phyloP scores from a whole-genome alignment of 2,329 filamentous ascomycete genomes.

The Berkeleyomyces basicola region DNA sequence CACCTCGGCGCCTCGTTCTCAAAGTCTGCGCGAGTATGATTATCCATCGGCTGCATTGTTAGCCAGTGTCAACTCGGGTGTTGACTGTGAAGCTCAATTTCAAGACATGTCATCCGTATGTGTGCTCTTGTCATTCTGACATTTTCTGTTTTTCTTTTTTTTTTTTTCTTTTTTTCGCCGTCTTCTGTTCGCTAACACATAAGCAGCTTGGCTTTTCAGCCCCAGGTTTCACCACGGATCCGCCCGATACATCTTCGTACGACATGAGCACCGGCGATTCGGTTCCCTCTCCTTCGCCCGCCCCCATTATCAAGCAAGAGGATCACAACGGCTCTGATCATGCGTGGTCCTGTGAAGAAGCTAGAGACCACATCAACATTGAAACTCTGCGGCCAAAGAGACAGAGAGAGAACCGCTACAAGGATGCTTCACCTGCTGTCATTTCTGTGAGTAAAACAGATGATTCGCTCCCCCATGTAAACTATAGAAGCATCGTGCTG shows the following conservation, averaged over 20 bases:
- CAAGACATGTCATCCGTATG: background rate
- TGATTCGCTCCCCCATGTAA: background rate
- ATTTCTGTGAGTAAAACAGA: conserved; percentile 25
- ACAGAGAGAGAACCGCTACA: conserved; percentile 35
- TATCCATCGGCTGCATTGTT: background rate
- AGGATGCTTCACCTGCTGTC: conserved; percentile 34
- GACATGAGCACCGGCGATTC: background rate
- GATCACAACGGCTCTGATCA: background rate
- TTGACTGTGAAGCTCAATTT: background rate
- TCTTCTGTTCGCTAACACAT: background rate
- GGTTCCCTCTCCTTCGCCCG: background rate
- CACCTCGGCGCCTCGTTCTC: background rate
- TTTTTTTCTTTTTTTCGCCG: background rate
- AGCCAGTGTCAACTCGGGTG: background rate
- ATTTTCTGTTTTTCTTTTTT: background rate
- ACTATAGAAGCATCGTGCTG: conserved; percentile 1
- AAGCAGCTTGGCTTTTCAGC: background rate
- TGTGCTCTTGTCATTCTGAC: background rate
- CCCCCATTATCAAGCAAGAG: conserved; percentile 11
- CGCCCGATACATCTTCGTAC: background rate
- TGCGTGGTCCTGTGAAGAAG: conserved; percentile 20
- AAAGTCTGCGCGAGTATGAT: background rate
- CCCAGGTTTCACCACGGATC: background rate
- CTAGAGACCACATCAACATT: background rate
- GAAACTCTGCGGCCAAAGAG: conserved; percentile 24